Evolutionary conservation across 768 basidiomycete genomes (phyloP).

Genomic region (Amanita inopinata): DNA sequence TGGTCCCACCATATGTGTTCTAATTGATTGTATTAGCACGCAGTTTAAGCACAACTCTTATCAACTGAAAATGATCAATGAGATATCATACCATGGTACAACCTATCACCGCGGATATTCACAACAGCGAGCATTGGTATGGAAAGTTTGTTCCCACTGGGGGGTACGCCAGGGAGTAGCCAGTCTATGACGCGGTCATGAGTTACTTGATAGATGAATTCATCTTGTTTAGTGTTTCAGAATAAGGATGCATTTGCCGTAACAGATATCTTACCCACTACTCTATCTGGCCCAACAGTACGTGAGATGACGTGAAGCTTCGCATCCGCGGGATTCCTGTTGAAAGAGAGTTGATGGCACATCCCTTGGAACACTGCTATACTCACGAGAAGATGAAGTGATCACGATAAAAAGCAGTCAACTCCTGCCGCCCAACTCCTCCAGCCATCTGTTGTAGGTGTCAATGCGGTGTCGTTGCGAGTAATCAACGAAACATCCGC

Average conservation of each 20-base stretch:
- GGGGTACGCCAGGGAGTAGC: slow-evolving; percentile 44
- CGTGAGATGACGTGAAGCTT: slow-evolving; percentile 36
- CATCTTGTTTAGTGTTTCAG: slow-evolving; percentile 24
- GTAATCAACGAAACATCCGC: slow-evolving; percentile 7
- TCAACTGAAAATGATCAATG: background rate
- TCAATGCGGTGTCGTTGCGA: background rate
- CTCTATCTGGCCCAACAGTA: slow-evolving; percentile 39
- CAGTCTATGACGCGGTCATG: slow-evolving; percentile 36
- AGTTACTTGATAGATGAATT: slow-evolving; percentile 39
- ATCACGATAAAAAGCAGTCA: slow-evolving; percentile 46
- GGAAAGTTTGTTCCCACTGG: slow-evolving; percentile 35
- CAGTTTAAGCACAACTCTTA: background rate
- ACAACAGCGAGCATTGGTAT: slow-evolving; percentile 51
- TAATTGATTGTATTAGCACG: slow-evolving; percentile 11
- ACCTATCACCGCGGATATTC: slow-evolving; percentile 33
- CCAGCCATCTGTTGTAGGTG: slow-evolving; percentile 37
- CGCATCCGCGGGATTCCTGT: slow-evolving; percentile 39
- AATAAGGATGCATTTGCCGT: background rate
- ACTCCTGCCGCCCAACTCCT: slow-evolving; percentile 38
- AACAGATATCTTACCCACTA: slow-evolving; percentile 30
- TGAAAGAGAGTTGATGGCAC: background rate
- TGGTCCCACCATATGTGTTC: slow-evolving; percentile 41
- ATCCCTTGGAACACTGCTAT: background rate
- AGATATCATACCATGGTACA: slow-evolving; percentile 25
- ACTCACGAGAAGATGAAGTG: slow-evolving; percentile 45